A percentile compares a stretch with the other conserved stretches of the same genome.
phyloP scores from a whole-genome alignment of 768 basidiomycete genomes.

The Amylocystis lapponica region DNA sequence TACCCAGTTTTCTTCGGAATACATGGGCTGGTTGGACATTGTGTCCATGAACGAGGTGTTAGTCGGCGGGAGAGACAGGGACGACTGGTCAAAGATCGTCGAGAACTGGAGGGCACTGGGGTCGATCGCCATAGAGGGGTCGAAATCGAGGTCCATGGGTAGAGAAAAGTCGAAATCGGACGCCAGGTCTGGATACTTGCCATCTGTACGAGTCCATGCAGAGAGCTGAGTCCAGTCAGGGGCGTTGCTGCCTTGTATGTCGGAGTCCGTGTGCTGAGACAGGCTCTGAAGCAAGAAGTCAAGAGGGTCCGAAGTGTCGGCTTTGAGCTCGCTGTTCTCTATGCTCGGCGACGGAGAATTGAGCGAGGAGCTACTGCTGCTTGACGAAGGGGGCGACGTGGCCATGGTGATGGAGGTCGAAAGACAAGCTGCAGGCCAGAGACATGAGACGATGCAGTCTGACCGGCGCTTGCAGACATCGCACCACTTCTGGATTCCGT shows the following conservation, averaged over 20 bases:
- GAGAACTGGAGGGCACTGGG: slow-evolving; percentile 56
- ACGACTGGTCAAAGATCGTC: slow-evolving; percentile 23
- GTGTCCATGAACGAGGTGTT: slow-evolving; percentile 6
- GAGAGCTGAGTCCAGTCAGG: slow-evolving; percentile 51
- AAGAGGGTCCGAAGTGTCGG: slow-evolving; percentile 19
- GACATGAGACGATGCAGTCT: slow-evolving; percentile 5
- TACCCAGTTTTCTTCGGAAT: slow-evolving; percentile 7
- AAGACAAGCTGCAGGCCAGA: too few relatives aligned
- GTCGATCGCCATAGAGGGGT: slow-evolving; percentile 54
- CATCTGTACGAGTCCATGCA: slow-evolving; percentile 29
- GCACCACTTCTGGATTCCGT: too few relatives aligned
- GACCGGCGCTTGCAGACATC: too few relatives aligned
- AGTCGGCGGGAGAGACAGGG: slow-evolving; percentile 6
- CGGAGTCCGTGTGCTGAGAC: slow-evolving; percentile 11
- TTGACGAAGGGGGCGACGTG: slow-evolving; percentile 20
- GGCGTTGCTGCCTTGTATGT: neutral
- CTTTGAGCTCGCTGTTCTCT: slow-evolving; percentile 12
- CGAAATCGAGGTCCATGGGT: slow-evolving; percentile 59
- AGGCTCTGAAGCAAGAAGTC: slow-evolving; percentile 25
- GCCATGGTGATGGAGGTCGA: slow-evolving; percentile 15
- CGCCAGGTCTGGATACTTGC: slow-evolving; percentile 36
- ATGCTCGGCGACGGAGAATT: slow-evolving; percentile 21
- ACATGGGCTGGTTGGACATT: neutral
- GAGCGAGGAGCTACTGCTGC: slow-evolving; percentile 19
- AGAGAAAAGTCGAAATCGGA: slow-evolving; percentile 34